Evolutionary conservation across 371 early-diverging fungal species (phyloP).

Genomic region (Lichtheimia ramosa): DNA sequence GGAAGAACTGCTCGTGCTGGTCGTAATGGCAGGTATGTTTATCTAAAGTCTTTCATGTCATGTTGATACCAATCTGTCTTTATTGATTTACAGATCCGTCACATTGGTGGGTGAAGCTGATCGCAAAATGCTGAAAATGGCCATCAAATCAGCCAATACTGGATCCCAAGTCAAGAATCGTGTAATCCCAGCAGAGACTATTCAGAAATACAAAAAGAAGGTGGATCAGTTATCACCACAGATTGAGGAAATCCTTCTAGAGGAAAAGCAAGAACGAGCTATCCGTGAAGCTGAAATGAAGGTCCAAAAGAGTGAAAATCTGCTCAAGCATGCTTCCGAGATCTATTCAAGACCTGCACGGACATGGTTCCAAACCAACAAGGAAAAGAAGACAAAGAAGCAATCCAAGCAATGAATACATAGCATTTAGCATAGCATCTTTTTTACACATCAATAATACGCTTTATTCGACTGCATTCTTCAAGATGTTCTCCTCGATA

Average conservation of each 20-base stretch:
- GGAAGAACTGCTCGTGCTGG: conserved; percentile 99
- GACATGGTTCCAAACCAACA: conserved; percentile 91
- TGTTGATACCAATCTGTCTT: too few relatives aligned
- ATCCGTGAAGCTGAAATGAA: conserved; percentile 88
- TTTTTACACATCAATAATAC: conserved; percentile 27
- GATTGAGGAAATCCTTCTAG: conserved; percentile 76
- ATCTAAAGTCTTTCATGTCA: too few relatives aligned
- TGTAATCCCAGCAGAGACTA: conserved; percentile 74
- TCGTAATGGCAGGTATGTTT: conserved; percentile 72
- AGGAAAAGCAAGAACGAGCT: conserved; percentile 82
- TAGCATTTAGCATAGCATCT: neutral
- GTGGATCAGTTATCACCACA: conserved; percentile 65
- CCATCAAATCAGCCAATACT: conserved; percentile 79
- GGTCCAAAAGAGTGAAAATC: conserved; percentile 80
- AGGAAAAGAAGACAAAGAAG: conserved; percentile 53
- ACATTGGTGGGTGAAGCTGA: conserved; percentile 91
- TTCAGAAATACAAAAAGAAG: conserved; percentile 72
- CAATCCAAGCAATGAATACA: neutral
- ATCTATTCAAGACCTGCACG: conserved; percentile 88
- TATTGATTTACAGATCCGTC: conserved; percentile 68
- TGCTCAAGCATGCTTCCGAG: conserved; percentile 82
- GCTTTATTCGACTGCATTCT: conserved; percentile 42
- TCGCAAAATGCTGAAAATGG: conserved; percentile 91
- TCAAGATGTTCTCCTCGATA: conserved; percentile 56
- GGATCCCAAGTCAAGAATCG: conserved; percentile 82